phyloP scores from a whole-genome alignment of 805 yeast species.

The Tanozyma kutaoensis region DNA sequence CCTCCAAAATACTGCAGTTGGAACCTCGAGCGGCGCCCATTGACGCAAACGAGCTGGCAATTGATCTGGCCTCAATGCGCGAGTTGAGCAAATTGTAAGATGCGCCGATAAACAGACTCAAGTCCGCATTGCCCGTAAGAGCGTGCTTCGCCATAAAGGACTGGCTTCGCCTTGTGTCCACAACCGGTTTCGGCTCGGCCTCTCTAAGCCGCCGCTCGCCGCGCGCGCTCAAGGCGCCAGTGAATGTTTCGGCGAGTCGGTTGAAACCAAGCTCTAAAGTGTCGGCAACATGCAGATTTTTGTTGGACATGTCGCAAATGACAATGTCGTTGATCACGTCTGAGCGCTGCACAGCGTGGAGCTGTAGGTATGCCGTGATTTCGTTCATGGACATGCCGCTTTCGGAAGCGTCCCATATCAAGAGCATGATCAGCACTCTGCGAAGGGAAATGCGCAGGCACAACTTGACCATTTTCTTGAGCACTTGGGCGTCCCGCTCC shows the following conservation, averaged over 20 bases:
- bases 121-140: too few relatives aligned
- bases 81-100: too few relatives aligned
- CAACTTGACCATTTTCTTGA: conserved; percentile 20
- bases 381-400: conserved; percentile 6
- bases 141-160: too few relatives aligned
- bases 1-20: conserved; percentile 19
- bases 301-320: conserved; percentile 20
- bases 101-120: too few relatives aligned
- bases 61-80: too few relatives aligned
- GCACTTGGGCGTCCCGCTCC: conserved; percentile 18
- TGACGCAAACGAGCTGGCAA: too few relatives aligned
- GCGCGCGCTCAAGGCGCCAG: too few relatives aligned
- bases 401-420: conserved; percentile 27
- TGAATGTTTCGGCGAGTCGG: too few relatives aligned
- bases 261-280: conserved; percentile 11
- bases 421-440: conserved; percentile 23
- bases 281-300: conserved; percentile 12
- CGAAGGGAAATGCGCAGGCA: conserved; percentile 21
- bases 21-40: too few relatives aligned
- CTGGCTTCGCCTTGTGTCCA: too few relatives aligned
- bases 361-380: conserved; percentile 7
- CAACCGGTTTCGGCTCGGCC: too few relatives aligned
- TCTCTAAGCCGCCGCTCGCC: too few relatives aligned
- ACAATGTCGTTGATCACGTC: conserved; percentile 8
- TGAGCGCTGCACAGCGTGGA: conserved; percentile 2